Evolutionary conservation across 345 rosid species (phyloP).

Genomic region (Hibiscus trionum): DNA sequence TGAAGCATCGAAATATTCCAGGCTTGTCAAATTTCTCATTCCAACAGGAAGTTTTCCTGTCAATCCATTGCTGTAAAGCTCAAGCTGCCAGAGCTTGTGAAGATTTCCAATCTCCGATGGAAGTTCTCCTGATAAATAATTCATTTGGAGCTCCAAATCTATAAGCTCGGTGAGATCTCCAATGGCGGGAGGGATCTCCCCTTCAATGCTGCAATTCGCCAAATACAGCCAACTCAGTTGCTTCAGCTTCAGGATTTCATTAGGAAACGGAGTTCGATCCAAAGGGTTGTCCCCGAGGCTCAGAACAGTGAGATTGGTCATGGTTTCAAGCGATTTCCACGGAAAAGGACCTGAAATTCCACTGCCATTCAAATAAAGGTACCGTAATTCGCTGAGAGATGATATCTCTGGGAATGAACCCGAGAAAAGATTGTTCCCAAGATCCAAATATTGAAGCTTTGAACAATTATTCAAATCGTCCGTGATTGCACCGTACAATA

Average conservation of each 20-base stretch:
- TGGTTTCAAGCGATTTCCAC: conserved; percentile 55
- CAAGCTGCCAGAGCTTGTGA: conserved; percentile 55
- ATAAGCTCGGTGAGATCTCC: conserved; percentile 49
- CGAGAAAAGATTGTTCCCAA: conserved; percentile 60
- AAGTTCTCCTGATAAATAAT: conserved; percentile 42
- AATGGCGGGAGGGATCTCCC: conserved; percentile 50
- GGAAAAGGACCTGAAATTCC: conserved; percentile 63
- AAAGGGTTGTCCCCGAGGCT: conserved; percentile 67
- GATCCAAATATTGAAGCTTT: conserved; percentile 51
- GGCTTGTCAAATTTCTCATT: conserved; percentile 52
- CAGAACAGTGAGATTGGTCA: conserved; percentile 37
- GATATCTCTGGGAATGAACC: conserved; percentile 63
- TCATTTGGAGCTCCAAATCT: conserved; percentile 49
- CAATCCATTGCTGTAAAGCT: conserved; percentile 50
- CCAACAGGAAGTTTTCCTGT: conserved; percentile 67
- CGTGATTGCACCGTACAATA: conserved; percentile 31
- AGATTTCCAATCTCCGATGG: conserved; percentile 57
- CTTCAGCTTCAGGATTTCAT: conserved; percentile 28
- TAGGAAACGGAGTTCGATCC: conserved; percentile 41
- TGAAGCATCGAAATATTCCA: conserved; percentile 58
- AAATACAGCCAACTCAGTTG: conserved; percentile 54
- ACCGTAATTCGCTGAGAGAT: conserved; percentile 37
- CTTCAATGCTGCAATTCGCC: conserved; percentile 51
- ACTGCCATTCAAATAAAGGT: conserved; percentile 48
- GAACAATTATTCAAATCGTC: conserved; percentile 42